Conservation (phyloP, 1,284 basidiomycete species). For the Paramarasmius palmivorus region DNA sequence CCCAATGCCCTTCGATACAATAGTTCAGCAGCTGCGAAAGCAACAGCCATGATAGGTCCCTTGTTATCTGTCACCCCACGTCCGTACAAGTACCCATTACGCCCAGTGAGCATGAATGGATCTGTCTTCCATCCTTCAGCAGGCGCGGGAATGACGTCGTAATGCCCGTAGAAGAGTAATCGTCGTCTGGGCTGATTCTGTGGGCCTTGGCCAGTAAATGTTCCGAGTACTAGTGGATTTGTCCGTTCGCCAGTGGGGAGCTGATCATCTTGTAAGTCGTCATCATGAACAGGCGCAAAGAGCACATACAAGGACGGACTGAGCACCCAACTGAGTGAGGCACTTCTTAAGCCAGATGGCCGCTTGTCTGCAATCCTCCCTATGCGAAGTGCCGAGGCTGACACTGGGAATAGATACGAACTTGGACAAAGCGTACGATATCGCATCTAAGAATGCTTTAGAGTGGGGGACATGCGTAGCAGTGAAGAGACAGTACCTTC, state of each 20-base stretch:
- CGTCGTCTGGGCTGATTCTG: constrained; percentile 60
- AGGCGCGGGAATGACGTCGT: constrained; percentile 87
- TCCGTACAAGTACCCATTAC: constrained; percentile 93
- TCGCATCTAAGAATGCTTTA: constrained; percentile 46
- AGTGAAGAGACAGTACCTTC: no score
- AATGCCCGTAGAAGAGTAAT: constrained; percentile 92
- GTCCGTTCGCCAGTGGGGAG: constrained; percentile 61
- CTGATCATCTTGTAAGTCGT: constrained; percentile 34
- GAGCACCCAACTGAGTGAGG: constrained; percentile 82
- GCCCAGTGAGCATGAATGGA: constrained; percentile 82
- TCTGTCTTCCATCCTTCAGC: constrained; percentile 79
- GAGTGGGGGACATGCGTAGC: no score
- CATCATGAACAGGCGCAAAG: neutral
- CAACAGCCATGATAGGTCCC: constrained; percentile 90
- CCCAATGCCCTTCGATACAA: constrained; percentile 74
- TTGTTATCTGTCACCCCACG: constrained; percentile 92
- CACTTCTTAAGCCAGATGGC: constrained; percentile 91
- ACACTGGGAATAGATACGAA: constrained; percentile 89
- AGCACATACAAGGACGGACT: constrained; percentile 65
- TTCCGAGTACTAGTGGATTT: constrained; percentile 87
- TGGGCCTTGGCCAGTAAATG: constrained; percentile 47
- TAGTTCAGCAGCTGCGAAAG: constrained; percentile 85
- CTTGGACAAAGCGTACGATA: constrained; percentile 77
- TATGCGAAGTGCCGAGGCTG: constrained; percentile 64
- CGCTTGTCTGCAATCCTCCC: constrained; percentile 90